Base-by-base conservation (phyloP, 768 basidiomycete species). In the Termitomyces sp. region DNA sequence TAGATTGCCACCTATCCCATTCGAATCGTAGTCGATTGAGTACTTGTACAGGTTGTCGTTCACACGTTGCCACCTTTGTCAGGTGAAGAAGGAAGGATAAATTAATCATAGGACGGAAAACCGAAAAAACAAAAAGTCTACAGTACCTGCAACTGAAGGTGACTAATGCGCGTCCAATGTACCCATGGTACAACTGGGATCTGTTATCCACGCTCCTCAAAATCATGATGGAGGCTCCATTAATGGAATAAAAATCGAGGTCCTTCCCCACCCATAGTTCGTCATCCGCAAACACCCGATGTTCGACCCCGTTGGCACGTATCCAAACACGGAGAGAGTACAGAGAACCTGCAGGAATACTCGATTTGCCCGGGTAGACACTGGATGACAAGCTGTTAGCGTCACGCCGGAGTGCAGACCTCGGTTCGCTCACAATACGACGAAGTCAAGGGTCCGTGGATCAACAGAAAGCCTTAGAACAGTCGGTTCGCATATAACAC, bases 191-290 rank as follows among this genome's bases (percentile, higher is more conserved):
- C 40, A 81, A 63, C 57, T 82, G 76, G 66, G 75, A 70, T 56
- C 76, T 76, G 12, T 73, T 61, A 21, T 75, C 73, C 28, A 71
- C 68, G 37, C 60, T 73, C 59, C 75, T 79, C 57, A 81, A 66
- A 34, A 75, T 66, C 40, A 83, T 81, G 62, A 84, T 82, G 1
- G 80, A 79, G 10, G 81, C 83, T 44, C 86, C 78, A 19, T 72
- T 70, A 42, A 88, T 79, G 2, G 78, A 71, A 43, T 71, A 67
- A 64, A 88, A 87, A 63, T 88, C 84, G 5, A 82, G 83, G 63
- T 88, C 84, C 63, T 74, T 81, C 17, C 82, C 85, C 12, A 87
- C 70, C 84, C 84, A 87, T 27, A 88, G 64, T 27, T 85, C 82
- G 61, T 85, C 82, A 19, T 83, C 82, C 35, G 78, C 77, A 61